These are phyloP conservation scores for Leishmania lainsoni DNA, from an alignment of 208 protist genomes.

Conservation along the genomic window DNA sequence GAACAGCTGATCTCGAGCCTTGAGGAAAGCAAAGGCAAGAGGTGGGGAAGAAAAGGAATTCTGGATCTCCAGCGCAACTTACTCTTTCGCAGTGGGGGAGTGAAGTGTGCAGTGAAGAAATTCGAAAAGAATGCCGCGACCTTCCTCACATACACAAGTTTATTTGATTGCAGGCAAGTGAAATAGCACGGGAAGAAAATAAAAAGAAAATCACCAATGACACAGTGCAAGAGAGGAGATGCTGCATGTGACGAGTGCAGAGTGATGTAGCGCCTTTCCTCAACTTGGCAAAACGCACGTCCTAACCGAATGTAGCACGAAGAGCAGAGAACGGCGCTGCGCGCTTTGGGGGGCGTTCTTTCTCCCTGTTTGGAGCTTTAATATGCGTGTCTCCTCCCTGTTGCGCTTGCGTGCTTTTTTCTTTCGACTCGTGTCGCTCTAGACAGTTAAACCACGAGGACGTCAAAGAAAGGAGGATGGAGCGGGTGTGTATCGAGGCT, in stretches of 20 bases:
- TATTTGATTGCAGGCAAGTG: not conserved
- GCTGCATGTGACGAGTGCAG: too few relatives aligned
- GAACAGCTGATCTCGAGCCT: not conserved
- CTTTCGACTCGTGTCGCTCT: not conserved
- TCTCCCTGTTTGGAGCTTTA: not conserved
- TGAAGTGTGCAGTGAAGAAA: not conserved
- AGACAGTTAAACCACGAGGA: not conserved
- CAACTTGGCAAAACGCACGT: too few relatives aligned
- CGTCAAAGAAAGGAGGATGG: not conserved
- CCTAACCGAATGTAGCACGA: too few relatives aligned
- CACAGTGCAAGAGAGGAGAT: not conserved
- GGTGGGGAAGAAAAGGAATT: not conserved
- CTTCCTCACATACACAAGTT: not conserved
- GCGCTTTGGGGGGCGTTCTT: not conserved
- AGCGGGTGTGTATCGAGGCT: too few relatives aligned
- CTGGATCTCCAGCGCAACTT: not conserved
- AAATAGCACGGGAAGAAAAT: not conserved
- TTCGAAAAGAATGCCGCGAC: not conserved
- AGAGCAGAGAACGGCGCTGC: not conserved
- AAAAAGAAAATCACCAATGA: not conserved
- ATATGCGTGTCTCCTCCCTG: not conserved
- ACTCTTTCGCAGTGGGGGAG: not conserved
- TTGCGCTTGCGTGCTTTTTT: not conserved
- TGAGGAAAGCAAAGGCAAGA: not conserved
- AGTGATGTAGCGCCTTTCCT: not conserved